phyloP scores from a whole-genome alignment of 2,329 filamentous ascomycete species.

The Didymella lethalis region DNA sequence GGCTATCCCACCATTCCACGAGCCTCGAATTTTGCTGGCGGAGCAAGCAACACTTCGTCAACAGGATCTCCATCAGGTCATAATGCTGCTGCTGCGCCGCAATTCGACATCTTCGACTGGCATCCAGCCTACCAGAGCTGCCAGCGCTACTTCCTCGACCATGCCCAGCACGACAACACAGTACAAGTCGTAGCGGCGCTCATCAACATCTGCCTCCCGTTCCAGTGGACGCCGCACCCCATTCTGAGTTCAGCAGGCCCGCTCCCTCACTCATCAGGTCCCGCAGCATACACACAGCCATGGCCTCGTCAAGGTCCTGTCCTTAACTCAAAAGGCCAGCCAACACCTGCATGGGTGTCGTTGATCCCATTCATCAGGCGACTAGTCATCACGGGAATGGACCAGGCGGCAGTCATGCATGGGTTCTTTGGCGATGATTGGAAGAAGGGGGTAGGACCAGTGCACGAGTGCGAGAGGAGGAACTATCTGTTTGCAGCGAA shows the following conservation, averaged over 20 bases:
- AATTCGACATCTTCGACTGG: constrained; percentile 89
- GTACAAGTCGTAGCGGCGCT: constrained; percentile 90
- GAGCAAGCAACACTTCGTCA: constrained; percentile 32
- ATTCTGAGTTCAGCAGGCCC: constrained; percentile 51
- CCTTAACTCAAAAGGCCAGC: constrained; percentile 48
- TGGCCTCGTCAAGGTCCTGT: constrained; percentile 55
- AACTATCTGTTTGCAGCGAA: constrained; percentile 98
- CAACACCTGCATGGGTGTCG: constrained; percentile 63
- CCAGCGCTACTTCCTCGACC: constrained; percentile 88
- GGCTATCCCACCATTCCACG: constrained; percentile 44
- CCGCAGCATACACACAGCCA: constrained; percentile 47
- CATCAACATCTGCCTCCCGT: constrained; percentile 90
- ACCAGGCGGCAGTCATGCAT: constrained; percentile 84
- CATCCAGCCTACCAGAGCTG: constrained; percentile 90
- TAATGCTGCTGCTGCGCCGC: constrained; percentile 37
- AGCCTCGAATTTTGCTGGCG: constrained; percentile 39
- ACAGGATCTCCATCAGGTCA: constrained; percentile 38
- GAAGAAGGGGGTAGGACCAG: constrained; percentile 76
- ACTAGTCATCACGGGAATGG: constrained; percentile 89
- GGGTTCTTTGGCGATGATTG: constrained; percentile 98
- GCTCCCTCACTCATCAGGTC: constrained; percentile 42
- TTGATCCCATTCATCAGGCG: constrained; percentile 90
- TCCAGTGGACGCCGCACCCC: constrained; percentile 70
- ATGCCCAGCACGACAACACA: constrained; percentile 81
- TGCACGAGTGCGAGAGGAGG: constrained; percentile 87